A percentile compares a stretch with the other conserved stretches of the same genome.
Evolutionary conservation across 2,329 filamentous ascomycete species (phyloP).

Genomic region (Blastomyces gilchristii): DNA sequence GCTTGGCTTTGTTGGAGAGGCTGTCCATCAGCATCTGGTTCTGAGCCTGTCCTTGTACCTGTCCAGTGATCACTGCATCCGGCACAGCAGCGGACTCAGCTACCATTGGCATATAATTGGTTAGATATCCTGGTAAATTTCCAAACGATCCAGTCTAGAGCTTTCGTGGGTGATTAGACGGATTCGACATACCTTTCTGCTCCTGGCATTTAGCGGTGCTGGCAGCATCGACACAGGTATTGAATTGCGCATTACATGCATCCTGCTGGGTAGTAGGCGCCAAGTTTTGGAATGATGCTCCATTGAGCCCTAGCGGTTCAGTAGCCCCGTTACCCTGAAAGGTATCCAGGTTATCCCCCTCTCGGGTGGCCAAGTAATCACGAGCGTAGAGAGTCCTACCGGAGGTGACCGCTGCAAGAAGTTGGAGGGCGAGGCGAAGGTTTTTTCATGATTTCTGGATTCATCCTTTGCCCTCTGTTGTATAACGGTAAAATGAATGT

Average conservation of each 20-base stretch:
- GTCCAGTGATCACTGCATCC: not conserved
- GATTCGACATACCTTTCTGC: slow-evolving; percentile 3
- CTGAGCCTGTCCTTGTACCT: not conserved
- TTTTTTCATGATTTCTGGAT: slow-evolving; percentile 1
- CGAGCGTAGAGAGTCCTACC: slow-evolving; percentile 2
- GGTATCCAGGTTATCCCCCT: not conserved
- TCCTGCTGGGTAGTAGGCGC: not conserved
- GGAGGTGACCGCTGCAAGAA: slow-evolving; percentile 6
- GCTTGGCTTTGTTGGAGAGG: not conserved
- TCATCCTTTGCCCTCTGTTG: not conserved
- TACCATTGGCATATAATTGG: not conserved
- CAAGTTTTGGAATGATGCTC: slow-evolving; percentile 5
- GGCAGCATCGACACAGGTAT: slow-evolving; percentile 1
- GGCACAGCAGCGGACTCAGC: not conserved
- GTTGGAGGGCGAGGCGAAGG: not conserved
- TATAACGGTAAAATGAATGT: not conserved
- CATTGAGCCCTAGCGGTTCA: not conserved
- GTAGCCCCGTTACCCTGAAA: slow-evolving; percentile 1
- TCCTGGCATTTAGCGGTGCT: not conserved
- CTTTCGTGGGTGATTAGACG: not conserved
- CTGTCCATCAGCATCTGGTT: not conserved
- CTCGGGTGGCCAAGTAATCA: not conserved
- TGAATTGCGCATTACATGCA: slow-evolving; percentile 6
- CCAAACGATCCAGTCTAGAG: not conserved
- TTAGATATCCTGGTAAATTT: not conserved